Base-by-base conservation (phyloP, 768 basidiomycete genomes). In the Leucocoprinus sp. region DNA sequence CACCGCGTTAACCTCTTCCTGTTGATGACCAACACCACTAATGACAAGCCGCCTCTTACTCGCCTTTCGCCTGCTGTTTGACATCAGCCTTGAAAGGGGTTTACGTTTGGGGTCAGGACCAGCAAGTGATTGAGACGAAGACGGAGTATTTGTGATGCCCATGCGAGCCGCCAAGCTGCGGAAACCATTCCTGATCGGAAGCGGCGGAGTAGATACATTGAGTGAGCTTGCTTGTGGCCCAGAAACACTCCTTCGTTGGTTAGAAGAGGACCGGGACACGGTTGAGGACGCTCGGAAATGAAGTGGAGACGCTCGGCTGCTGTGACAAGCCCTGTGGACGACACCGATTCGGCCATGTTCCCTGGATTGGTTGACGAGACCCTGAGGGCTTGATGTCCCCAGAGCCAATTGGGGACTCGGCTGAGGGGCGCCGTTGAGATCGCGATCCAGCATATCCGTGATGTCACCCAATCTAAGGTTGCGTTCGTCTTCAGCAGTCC, bases 41-140 rank as follows among this genome's bases (percentile, higher is more conserved):
- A 65, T 60, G 11, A 64, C 59, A 28, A 66, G 50, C 42, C 58
- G 61, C 41, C 60, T 53, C 55, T 64, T 65, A 28, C 46, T 52
- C 24, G 11, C 23, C 21, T 28, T 41, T 18, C 45, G 55, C 28
- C 39, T 44, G 28, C 48, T 38, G 38, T 43, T 54, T 24, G 45
- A 50, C 47, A 54, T 28, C 42, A 53, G 33, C 11, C 31, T 41
- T 1, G 43, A 45, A 17, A 47, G 23, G 2, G 45, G 41, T 23
- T 47, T 47, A 24, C 39, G 45, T 18, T 47, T 47, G 5, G 45
- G 23, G 3, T 41, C 45, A n/a, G 22, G 26, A 27, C 31, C 28
- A 24, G 24, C 29, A 15, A 23, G 17, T 9, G 39, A 34, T 18
- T 33, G 45, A 41, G 38, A 39, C 8, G 38, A 35, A 9, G 45